Base-by-base conservation (phyloP, 2,329 filamentous ascomycete species). In the Hawksworthiomyces lignivorus region DNA sequence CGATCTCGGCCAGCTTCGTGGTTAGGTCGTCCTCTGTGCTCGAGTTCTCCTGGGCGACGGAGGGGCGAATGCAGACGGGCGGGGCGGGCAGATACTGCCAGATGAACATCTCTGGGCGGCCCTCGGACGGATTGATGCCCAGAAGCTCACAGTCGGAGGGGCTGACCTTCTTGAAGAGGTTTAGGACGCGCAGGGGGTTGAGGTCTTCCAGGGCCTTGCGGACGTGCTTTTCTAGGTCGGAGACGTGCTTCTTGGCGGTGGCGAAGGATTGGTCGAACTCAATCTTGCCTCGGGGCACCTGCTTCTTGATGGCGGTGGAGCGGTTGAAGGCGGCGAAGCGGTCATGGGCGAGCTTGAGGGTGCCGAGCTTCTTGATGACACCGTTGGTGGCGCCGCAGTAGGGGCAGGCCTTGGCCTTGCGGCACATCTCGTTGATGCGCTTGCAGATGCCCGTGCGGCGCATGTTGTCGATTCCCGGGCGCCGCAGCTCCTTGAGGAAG, bases 21-120 rank as follows among this genome's bases (percentile, higher is more conserved):
- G 92, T 98, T 47, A 98, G 76, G 55, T 98, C 92, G 57, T 98
- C 92, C 61, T 98, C 92, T 17, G 87, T 98, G 50, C 87, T 96
- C 4, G 89, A 85, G 46, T 80, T 86, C 49, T 97, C 92, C 61
- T 97, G 92, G 22, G 84, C 84, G 15, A 98, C 92, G 0, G 89
- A 96, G 0, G 92, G 92, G 45, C 92, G 77, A 54, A 98, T 94
- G 52, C 87, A 94, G 6, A 97, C 86, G 0, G 92, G 92, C 1
- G 92, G 90, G 1, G 90, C 90, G 1, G 92, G 92, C 27, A 98
- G 74, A 56, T 88, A 94, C 57, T 95, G 89, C 92, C 92, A 98
- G 33, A 98, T 79, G 60, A 97, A 94, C 80, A 94, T 94, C 59
- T 98, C 92, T 0, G 92, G 92, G 15, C 89, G 77, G 10, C 87